Conservation (phyloP, 805 yeast genomes). For the Lipomyces sp. region DNA sequence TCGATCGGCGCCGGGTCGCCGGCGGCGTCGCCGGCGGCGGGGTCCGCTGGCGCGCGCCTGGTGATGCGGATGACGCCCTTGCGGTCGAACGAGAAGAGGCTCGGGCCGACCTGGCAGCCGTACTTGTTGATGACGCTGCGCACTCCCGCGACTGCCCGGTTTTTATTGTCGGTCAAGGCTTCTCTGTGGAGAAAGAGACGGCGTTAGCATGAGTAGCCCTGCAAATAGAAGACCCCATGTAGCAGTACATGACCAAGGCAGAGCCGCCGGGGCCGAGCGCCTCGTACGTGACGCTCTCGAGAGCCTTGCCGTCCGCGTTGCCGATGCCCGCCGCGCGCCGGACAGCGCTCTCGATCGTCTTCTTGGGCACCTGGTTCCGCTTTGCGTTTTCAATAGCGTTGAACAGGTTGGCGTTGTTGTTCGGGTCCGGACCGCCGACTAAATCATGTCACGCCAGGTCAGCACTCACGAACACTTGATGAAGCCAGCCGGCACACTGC, state of each 20-base stretch:
- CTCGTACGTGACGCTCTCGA: slow-evolving; percentile 68
- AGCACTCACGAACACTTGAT: neutral
- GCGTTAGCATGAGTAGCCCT: neutral
- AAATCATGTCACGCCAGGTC: neutral
- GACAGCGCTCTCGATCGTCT: slow-evolving; percentile 81
- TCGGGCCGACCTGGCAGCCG: slow-evolving; percentile 67
- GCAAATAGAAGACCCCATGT: neutral
- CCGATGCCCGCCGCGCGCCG: slow-evolving; percentile 76
- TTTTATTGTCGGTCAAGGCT: slow-evolving; percentile 84
- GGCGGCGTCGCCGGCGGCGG: slow-evolving; percentile 18
- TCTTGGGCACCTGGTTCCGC: slow-evolving; percentile 72
- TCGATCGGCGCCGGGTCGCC: slow-evolving; percentile 17
- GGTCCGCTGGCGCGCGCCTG: slow-evolving; percentile 32
- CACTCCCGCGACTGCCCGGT: slow-evolving; percentile 71
- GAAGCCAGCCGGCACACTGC: no score
- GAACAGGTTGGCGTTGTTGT: slow-evolving; percentile 56
- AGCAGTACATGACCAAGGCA: slow-evolving; percentile 57
- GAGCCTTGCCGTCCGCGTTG: slow-evolving; percentile 39
- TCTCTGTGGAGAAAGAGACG: slow-evolving; percentile 45
- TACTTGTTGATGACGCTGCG: slow-evolving; percentile 67
- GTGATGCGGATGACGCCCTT: slow-evolving; percentile 58
- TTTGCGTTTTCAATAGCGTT: slow-evolving; percentile 77
- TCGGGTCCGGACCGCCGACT: slow-evolving; percentile 65
- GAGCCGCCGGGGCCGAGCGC: slow-evolving; percentile 93
- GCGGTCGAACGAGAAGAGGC: slow-evolving; percentile 70